These are phyloP conservation scores for Capsicum rhomboideum DNA, from an alignment of 257 asterid species.

Conservation along the genomic window DNA sequence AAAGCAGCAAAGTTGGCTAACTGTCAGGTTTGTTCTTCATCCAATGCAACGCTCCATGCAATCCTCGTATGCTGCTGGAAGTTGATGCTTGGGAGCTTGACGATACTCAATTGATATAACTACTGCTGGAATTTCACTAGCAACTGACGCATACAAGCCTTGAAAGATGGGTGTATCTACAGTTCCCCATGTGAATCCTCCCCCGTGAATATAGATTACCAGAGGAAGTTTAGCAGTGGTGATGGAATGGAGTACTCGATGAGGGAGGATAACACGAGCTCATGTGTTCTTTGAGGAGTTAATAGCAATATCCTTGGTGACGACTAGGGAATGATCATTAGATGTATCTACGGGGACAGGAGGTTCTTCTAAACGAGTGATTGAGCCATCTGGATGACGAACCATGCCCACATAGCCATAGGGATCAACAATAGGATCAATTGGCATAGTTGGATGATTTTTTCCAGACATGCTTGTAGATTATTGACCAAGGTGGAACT, in stretches of 20 bases:
- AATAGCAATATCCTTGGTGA: slow-evolving; percentile 10
- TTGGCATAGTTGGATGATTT: background rate
- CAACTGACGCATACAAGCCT: background rate
- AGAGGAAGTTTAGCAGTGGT: slow-evolving; percentile 6
- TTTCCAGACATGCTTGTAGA: background rate
- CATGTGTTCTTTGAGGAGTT: slow-evolving; percentile 5
- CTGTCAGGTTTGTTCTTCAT: slow-evolving; percentile 5
- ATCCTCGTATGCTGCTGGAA: slow-evolving; percentile 27
- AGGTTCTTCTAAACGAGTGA: background rate
- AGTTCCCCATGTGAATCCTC: slow-evolving; percentile 11
- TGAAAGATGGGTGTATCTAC: slow-evolving; percentile 4
- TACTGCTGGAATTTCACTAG: slow-evolving; percentile 3
- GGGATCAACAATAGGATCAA: slow-evolving; percentile 5
- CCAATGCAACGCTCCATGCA: slow-evolving; percentile 12
- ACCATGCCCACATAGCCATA: slow-evolving; percentile 6
- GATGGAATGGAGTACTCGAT: background rate
- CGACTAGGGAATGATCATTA: background rate
- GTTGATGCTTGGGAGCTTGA: slow-evolving; percentile 19
- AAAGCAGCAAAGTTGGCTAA: slow-evolving; percentile 11
- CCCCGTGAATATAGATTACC: slow-evolving; percentile 17
- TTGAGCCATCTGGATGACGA: slow-evolving; percentile 10
- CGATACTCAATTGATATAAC: slow-evolving; percentile 17
- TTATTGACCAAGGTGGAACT: too few species aligned
- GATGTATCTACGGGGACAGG: background rate
- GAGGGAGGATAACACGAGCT: slow-evolving; percentile 5